Conservation (phyloP, 1,139 yeast genomes). For the Kodamaea alishanica region DNA sequence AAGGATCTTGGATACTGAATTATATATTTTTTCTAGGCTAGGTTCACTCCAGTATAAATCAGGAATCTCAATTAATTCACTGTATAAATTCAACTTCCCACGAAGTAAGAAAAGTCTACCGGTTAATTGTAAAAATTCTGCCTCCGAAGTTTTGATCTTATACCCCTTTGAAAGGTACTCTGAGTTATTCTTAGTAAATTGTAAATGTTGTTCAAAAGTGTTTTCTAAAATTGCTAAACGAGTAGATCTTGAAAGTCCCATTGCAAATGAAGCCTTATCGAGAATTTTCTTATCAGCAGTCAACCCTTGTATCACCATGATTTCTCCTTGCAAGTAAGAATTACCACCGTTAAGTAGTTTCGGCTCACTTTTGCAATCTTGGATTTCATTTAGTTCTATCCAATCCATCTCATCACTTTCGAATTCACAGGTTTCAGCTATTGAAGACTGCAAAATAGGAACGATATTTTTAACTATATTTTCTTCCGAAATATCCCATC, state of each 20-base stretch:
- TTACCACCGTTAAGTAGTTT: slow-evolving; percentile 27
- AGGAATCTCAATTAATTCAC: slow-evolving; percentile 90
- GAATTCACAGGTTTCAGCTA: slow-evolving; percentile 41
- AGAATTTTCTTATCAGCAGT: slow-evolving; percentile 47
- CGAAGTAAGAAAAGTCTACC: slow-evolving; percentile 72
- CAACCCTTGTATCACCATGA: slow-evolving; percentile 57
- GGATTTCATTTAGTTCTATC: slow-evolving; percentile 38
- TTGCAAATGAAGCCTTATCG: slow-evolving; percentile 86
- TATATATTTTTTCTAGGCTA: slow-evolving; percentile 68
- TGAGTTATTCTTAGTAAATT: slow-evolving; percentile 59
- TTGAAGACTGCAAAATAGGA: slow-evolving; percentile 36
- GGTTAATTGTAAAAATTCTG: slow-evolving; percentile 63
- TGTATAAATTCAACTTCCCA: slow-evolving; percentile 77
- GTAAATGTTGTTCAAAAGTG: slow-evolving; percentile 63
- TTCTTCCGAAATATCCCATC: slow-evolving; percentile 71
- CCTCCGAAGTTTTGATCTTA: slow-evolving; percentile 53
- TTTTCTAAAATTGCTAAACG: slow-evolving; percentile 76
- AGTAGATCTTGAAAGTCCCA: slow-evolving; percentile 83
- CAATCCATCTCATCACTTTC: slow-evolving; percentile 90
- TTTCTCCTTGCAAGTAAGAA: slow-evolving; percentile 62
- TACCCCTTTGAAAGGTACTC: slow-evolving; percentile 64
- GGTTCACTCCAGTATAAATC: slow-evolving; percentile 94
- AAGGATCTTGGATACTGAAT: slow-evolving; percentile 62
- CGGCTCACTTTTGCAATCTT: neutral
- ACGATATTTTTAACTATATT: slow-evolving; percentile 48